Base-by-base conservation (phyloP, 768 basidiomycete genomes). In the Boletus vinaceobasis region DNA sequence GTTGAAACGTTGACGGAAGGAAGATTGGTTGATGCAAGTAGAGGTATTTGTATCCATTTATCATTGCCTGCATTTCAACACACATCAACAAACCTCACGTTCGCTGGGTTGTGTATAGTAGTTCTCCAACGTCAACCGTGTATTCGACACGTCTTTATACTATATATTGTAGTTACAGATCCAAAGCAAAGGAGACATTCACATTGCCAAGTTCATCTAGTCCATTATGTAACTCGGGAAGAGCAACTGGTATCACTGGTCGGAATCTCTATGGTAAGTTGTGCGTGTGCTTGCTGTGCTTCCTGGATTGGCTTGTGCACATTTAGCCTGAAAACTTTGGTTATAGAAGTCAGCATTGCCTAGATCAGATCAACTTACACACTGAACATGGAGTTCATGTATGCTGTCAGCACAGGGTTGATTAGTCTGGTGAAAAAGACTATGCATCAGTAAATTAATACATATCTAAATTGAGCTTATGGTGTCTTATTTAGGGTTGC, bases 351-450 rank as follows among this genome's bases (percentile, higher is more conserved):
- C 23, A 6, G 19, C 17, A 4, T 17, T 6, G 2, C 11, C 10
- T 23, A n/a, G 19, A 46, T 32, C 9, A n/a, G 19, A 32, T 21
- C 29, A 7, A 29, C 66, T 57, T 44, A 67, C 66, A 67, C 62
- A 13, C 60, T 43, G 9, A 69, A 39, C 58, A 64, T 62, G n/a
- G 62, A 69, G 29, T 67, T 69, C 26, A 43, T 13, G 15, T 62
- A 67, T 27, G 57, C 66, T 67, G 38, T 23, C 10, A 21, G 32
- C 4, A 32, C 11, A 37, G 7, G 14, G 7, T 14, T 10, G 5
- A 14, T 50, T 3, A 53, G 32, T 21, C 17, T 27, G 17, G 0
- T 15, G n/a, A 29, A 26, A 14, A 2, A n/a, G n/a, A n/a, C n/a
- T n/a, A n/a, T n/a, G n/a, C n/a, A n/a, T n/a, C n/a, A n/a, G n/a